Evolutionary conservation across 2,329 filamentous ascomycete genomes (phyloP).

Genomic region (Microthyrium microscopicum): DNA sequence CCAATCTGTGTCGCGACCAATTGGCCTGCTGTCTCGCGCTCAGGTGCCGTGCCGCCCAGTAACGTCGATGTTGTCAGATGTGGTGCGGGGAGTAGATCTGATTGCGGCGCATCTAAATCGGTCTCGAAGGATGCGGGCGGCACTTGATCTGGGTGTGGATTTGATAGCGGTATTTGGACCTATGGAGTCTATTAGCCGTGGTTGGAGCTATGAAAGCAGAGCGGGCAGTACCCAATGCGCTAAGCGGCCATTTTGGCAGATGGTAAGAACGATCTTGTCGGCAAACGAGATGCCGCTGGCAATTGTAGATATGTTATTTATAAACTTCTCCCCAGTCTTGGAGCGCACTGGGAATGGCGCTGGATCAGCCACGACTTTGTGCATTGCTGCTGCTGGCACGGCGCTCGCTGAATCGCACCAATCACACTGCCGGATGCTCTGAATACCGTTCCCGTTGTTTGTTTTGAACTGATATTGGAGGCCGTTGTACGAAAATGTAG

Average conservation of each 20-base stretch:
- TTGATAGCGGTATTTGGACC: slow-evolving; percentile 62
- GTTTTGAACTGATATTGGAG: too few species aligned
- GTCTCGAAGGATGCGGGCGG: slow-evolving; percentile 25
- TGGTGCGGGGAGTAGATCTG: slow-evolving; percentile 51
- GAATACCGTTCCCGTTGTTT: too few species aligned
- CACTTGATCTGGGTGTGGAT: slow-evolving; percentile 46
- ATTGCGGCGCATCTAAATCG: slow-evolving; percentile 14
- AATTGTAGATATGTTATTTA: too few species aligned
- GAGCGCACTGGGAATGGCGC: slow-evolving; percentile 53
- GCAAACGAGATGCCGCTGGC: slow-evolving; percentile 35
- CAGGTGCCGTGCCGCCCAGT: slow-evolving; percentile 57
- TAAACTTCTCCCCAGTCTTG: slow-evolving; percentile 21
- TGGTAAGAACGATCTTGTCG: slow-evolving; percentile 81
- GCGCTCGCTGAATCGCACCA: too few species aligned
- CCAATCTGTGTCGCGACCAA: slow-evolving; percentile 81
- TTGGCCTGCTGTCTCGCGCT: slow-evolving; percentile 70
- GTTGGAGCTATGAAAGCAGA: slow-evolving; percentile 11
- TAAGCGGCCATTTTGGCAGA: slow-evolving; percentile 70
- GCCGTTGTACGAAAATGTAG: too few species aligned
- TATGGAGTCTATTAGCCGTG: slow-evolving; percentile 18
- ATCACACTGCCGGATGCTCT: too few species aligned
- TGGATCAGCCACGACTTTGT: too few species aligned
- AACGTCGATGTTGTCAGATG: slow-evolving; percentile 77
- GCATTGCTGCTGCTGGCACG: too few species aligned
- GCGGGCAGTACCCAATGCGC: slow-evolving; percentile 72